Base-by-base conservation (phyloP, 495 filamentous ascomycete genomes). In the Penicillium riverlandense region DNA sequence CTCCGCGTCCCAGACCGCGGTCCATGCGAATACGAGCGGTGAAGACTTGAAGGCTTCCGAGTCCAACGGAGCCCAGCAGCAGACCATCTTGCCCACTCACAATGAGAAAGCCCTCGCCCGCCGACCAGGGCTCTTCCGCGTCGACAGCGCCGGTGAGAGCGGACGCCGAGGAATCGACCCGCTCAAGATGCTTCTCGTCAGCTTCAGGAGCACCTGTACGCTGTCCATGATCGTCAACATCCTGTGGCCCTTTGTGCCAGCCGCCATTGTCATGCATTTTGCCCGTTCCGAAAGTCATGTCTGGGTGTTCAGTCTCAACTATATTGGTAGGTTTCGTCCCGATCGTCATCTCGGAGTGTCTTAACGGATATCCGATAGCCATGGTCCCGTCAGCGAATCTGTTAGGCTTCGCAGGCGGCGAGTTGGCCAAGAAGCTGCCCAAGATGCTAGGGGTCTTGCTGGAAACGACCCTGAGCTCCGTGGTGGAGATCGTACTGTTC, bases 311-410 rank as follows among this genome's bases (percentile, higher is more conserved):
- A 62, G 78, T 32, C 75, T 85, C 49, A 84, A 82, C 40, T 88
- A 88, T 38, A 74, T 88, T 31, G 22, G 22, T 22, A 6, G 0
- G 22, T 4, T 4, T 6, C 22, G 22, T 22, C 22, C 4, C 22
- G 2, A 22, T 22, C 22, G 2, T 22, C 22, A 22, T 22, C 22
- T 22, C 22, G 0, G 22, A 22, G 22, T 22, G 22, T 22, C 22
- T 22, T 22, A 22, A 22, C 22, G 22, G 22, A 22, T 22, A 4
- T 4, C 22, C 22, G 22, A 22, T 22, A 22, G 84, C 82, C 40
- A 96, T 97, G 83, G 76, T 96, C 5, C 90, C 90, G 3, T 82
- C 83, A 29, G 90, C 90, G 37, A 96, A 96, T 52, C 62, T 95
- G 39, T 74, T 95, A 27, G 88, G 88, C 0, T 96, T 96, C 56